Percentiles rank a stretch among this genome's conserved stretches.
These are phyloP conservation scores for Climacium dendroides DNA, from an alignment of 225 moss, liverwort and hornwort species.

Conservation along the genomic window DNA sequence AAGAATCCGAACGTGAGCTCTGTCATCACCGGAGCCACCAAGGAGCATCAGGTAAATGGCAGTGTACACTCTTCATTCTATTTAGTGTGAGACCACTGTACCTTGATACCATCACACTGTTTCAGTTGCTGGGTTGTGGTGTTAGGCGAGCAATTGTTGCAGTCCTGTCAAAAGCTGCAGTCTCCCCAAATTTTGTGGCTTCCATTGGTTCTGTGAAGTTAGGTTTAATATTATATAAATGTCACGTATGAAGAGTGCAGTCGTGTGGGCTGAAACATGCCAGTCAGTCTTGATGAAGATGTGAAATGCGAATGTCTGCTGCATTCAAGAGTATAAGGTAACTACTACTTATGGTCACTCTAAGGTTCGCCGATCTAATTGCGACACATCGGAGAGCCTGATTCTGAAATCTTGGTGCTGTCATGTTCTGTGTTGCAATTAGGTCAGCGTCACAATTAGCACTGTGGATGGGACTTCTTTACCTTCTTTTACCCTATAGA, in stretches of 20 bases:
- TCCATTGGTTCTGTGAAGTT: not conserved
- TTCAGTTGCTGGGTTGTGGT: not conserved
- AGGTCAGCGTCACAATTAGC: not conserved
- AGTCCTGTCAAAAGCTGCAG: not conserved
- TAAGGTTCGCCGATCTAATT: not conserved
- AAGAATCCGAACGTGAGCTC: conserved; percentile 85
- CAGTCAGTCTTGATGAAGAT: not conserved
- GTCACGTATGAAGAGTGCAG: not conserved
- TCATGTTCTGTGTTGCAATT: not conserved
- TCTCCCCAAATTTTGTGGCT: no score
- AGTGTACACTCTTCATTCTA: not conserved
- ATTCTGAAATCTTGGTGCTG: not conserved
- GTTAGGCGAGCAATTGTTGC: not conserved
- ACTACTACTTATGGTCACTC: not conserved
- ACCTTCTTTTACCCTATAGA: not conserved
- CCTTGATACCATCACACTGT: not conserved
- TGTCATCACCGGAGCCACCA: conserved; percentile 89
- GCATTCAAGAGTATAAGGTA: not conserved
- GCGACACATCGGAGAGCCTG: not conserved
- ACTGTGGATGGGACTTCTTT: not conserved
- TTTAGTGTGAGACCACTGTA: not conserved
- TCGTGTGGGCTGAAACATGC: not conserved
- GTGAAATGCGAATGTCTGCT: not conserved
- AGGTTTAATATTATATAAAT: no score
- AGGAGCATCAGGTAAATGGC: conserved; percentile 59